phyloP scores from a whole-genome alignment of 305 asterid genomes.

The Fraxinus xanthoxyloides region DNA sequence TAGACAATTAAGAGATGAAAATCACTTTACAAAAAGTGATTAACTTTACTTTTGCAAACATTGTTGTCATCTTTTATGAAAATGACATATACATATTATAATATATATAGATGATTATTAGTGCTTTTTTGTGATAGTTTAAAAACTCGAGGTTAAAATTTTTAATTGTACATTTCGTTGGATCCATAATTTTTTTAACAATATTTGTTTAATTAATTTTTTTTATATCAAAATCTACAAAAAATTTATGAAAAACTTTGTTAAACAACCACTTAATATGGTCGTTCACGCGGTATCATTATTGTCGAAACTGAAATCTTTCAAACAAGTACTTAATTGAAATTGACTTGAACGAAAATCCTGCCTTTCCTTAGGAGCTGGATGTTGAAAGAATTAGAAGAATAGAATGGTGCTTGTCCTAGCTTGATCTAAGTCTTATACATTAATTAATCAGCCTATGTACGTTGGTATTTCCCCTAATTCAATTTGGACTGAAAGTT shows the following conservation, averaged over 20 bases:
- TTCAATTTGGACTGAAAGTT: neutral
- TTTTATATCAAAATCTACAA: neutral
- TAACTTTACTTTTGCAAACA: slow-evolving; percentile 33
- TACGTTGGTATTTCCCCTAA: neutral
- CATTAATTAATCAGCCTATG: neutral
- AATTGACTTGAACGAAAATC: neutral
- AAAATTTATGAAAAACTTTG: neutral
- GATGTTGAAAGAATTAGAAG: too few relatives aligned
- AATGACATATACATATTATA: slow-evolving; percentile 16
- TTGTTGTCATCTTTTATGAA: slow-evolving; percentile 31
- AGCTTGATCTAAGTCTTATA: neutral
- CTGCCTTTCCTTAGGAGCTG: too few relatives aligned
- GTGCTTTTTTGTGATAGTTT: neutral
- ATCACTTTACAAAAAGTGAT: slow-evolving; percentile 62
- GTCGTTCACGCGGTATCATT: slow-evolving; percentile 10
- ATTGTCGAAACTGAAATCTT: slow-evolving; percentile 21
- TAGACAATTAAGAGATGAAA: slow-evolving; percentile 35
- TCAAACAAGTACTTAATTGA: neutral
- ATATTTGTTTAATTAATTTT: too few relatives aligned
- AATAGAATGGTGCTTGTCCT: neutral
- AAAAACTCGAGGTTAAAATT: too few relatives aligned
- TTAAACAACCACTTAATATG: neutral
- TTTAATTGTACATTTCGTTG: too few relatives aligned
- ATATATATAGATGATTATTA: neutral
- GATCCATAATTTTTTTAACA: too few relatives aligned